Conservation (phyloP, 352 stramenopile species). For the Pythium grandisporangium region DNA sequence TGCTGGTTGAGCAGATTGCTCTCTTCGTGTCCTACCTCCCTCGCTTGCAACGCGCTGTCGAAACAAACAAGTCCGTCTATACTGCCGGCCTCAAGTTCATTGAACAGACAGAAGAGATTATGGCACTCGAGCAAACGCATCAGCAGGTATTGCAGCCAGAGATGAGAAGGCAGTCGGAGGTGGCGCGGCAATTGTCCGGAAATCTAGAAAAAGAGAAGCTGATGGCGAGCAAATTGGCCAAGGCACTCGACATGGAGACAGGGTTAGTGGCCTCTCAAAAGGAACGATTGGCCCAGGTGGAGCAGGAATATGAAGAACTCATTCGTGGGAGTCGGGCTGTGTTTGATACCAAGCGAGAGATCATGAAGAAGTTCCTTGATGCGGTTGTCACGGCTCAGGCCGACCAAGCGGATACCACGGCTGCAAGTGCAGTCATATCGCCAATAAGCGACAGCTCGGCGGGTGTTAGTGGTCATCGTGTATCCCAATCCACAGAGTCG, state of each 20-base stretch:
- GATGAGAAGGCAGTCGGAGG: slow-evolving; percentile 27
- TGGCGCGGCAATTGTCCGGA: slow-evolving; percentile 44
- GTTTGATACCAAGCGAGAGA: slow-evolving; percentile 22
- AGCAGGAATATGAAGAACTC: slow-evolving; percentile 43
- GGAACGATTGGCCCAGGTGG: slow-evolving; percentile 24
- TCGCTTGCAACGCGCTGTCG: slow-evolving; percentile 17
- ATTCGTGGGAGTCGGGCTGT: slow-evolving; percentile 17
- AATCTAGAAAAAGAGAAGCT: slow-evolving; percentile 54
- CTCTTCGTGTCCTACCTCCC: slow-evolving; percentile 26
- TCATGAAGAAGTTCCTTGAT: too few species aligned
- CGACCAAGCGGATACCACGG: not conserved
- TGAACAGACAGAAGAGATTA: slow-evolving; percentile 34
- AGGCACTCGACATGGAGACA: slow-evolving; percentile 37
- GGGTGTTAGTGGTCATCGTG: too few species aligned
- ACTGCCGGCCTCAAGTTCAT: slow-evolving; percentile 35
- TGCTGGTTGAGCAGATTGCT: slow-evolving; percentile 48
- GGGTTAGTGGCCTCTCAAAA: slow-evolving; percentile 22
- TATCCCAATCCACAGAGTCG: too few species aligned
- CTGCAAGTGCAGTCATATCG: not conserved
- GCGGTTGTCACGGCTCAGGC: too few species aligned
- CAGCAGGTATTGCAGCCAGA: slow-evolving; percentile 38
- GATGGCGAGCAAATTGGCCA: slow-evolving; percentile 28
- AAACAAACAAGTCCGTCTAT: slow-evolving; percentile 22
- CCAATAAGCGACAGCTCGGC: slow-evolving; percentile 1
- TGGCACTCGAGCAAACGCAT: slow-evolving; percentile 36